Evolutionary conservation across 441 rosid species (phyloP), one percentile per base, ranked within the genome.

Genomic region (Euphorbia celastroides): DNA sequence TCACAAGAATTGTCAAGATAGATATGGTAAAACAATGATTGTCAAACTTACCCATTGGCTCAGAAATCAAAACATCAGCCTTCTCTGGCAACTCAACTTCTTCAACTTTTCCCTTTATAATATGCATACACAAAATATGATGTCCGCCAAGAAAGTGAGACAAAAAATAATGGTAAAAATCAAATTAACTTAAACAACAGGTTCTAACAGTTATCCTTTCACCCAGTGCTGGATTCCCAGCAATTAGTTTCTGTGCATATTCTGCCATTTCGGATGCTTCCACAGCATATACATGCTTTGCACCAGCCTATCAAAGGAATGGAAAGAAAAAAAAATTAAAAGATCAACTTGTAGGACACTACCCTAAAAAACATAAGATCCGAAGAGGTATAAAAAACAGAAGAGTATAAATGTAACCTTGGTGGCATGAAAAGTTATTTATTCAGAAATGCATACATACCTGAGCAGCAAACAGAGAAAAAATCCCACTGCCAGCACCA

Each of bases 241-340:
- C 86, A 81, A 93, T 86, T 67, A 93, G 89, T 73, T 86, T 93
- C 66, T 90, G 82, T 31, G 98, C 97, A 80, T 93, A 93, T 65
- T 90, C 97, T 59, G 96, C 92, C 97, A 93, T 93, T 77, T 93
- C 98, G 70, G 97, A 93, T 66, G 98, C 97, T 84, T 93, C 98
- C 61, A 93, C 89, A 54, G 98, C 98, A 81, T 88, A 93, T 30
- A 93, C 97, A 86, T 88, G 98, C 79, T 86, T 93, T 67, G 97
- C 98, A 77, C 96, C 97, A 73, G 97, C 98, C 97, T 93, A 79
- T 52, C 62, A 52, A 23, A 19, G 0, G 20, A 64, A 42, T n/a
- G 20, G 31, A 14, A 54, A 55, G 58, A 72, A 51, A 62, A 70
- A 41, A 42, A 31, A 60, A 62, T 65, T 60, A 44, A 12, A 55